phyloP scores from a whole-genome alignment of 768 basidiomycete species.

The Mrakia frigida region DNA sequence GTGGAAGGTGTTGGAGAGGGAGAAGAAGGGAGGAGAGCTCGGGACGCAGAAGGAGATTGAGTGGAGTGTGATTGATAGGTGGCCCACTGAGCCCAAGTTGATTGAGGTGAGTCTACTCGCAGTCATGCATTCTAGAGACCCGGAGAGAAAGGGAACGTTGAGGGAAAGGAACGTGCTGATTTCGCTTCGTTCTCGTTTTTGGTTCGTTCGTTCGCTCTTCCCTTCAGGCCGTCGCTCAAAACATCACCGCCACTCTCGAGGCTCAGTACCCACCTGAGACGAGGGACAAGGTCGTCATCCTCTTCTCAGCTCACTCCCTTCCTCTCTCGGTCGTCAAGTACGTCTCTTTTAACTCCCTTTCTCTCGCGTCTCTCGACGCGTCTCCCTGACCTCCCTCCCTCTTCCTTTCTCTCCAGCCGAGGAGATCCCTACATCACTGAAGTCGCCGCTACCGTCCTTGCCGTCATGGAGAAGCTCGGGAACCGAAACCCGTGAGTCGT shows the following conservation, averaged over 20 bases:
- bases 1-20: conserved; percentile 44
- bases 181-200: background rate
- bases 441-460: conserved; percentile 86
- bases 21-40: conserved; percentile 45
- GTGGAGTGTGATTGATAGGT: conserved; percentile 97
- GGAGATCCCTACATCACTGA: conserved; percentile 96
- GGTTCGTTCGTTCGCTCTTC: background rate
- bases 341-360: conserved; percentile 79
- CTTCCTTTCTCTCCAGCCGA: conserved; percentile 49
- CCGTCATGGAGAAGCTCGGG: conserved; percentile 80
- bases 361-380: conserved; percentile 95
- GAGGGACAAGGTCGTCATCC: conserved; percentile 68
- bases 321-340: conserved; percentile 94
- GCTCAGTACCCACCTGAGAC: conserved; percentile 62
- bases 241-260: conserved; percentile 71
- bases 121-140: background rate
- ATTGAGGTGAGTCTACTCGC: conserved; percentile 62
- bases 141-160: background rate
- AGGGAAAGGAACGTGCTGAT: background rate
- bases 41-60: conserved; percentile 54
- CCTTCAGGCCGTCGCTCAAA: conserved; percentile 77
- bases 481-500: conserved; percentile 42
- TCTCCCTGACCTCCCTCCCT: conserved; percentile 30
- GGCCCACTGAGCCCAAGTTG: conserved; percentile 92
- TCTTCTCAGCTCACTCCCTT: conserved; percentile 96